A percentile compares a stretch with the other conserved stretches of the same genome.
Conservation (phyloP, 176 grass and related monocot species). For the Chloris gayana region DNA sequence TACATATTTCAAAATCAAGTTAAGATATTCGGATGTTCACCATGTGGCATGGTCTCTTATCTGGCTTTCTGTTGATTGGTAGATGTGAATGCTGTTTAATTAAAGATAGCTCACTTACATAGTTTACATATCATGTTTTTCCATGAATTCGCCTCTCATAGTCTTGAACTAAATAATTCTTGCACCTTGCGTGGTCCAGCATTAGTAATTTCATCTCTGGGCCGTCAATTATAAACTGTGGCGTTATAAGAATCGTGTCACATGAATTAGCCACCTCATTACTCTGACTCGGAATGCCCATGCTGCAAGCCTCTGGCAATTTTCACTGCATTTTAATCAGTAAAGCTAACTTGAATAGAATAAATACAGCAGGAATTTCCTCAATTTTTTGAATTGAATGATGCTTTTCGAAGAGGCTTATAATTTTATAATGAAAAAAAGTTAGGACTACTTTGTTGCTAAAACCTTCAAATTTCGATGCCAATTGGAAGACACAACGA, state of each 20-base stretch:
- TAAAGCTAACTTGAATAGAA: no score
- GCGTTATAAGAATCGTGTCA: no score
- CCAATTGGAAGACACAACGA: neutral
- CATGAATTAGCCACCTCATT: neutral
- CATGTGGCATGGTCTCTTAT: neutral
- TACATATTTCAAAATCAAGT: slow-evolving; percentile 62
- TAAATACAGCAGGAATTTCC: no score
- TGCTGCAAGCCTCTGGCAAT: neutral
- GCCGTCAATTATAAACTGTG: neutral
- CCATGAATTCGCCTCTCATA: no score
- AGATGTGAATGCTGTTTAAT: neutral
- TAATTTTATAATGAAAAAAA: neutral
- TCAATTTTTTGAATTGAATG: neutral
- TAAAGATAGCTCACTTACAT: no score
- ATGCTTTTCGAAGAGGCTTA: neutral
- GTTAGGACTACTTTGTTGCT: neutral
- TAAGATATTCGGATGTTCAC: slow-evolving; percentile 29
- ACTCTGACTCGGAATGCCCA: neutral
- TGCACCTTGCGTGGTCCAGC: no score
- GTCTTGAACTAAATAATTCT: no score
- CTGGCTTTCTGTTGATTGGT: neutral
- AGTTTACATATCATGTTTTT: no score
- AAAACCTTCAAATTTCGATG: neutral
- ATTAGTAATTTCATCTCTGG: no score
- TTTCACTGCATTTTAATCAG: neutral